phyloP scores from a whole-genome alignment of 2,329 filamentous ascomycete genomes.

The Cladophialophora yegresii region DNA sequence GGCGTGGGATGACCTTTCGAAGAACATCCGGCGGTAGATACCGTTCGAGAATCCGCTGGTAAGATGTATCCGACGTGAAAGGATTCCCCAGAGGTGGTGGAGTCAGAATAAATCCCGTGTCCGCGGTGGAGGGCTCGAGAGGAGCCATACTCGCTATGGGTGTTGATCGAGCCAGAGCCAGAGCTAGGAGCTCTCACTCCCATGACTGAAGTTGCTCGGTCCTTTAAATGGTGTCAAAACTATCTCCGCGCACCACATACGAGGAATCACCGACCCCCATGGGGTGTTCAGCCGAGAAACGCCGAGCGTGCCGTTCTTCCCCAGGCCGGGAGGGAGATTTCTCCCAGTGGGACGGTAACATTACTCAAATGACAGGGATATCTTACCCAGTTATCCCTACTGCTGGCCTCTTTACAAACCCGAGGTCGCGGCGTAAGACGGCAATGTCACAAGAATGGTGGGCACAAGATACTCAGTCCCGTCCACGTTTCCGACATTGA shows the following conservation, averaged over 20 bases:
- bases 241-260: no score
- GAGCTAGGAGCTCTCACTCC: neutral
- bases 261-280: no score
- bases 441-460: neutral
- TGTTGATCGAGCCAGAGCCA: neutral
- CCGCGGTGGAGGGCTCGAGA: slow-evolving; percentile 27
- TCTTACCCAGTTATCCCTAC: neutral
- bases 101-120: slow-evolving; percentile 34
- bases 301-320: no score
- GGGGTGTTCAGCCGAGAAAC: no score
- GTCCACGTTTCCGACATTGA: no score
- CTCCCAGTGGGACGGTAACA: neutral
- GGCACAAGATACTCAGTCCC: no score
- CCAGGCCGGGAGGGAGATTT: no score
- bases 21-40: slow-evolving; percentile 54
- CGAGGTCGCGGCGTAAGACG: neutral
- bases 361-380: neutral
- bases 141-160: neutral
- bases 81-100: slow-evolving; percentile 33
- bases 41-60: slow-evolving; percentile 34
- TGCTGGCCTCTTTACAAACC: neutral
- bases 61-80: slow-evolving; percentile 31
- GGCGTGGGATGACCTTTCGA: slow-evolving; percentile 48
- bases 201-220: neutral
- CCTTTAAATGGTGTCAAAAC: no score